These are phyloP conservation scores for Sutorius eximius DNA, from an alignment of 1,284 basidiomycete species.

Conservation along the genomic window DNA sequence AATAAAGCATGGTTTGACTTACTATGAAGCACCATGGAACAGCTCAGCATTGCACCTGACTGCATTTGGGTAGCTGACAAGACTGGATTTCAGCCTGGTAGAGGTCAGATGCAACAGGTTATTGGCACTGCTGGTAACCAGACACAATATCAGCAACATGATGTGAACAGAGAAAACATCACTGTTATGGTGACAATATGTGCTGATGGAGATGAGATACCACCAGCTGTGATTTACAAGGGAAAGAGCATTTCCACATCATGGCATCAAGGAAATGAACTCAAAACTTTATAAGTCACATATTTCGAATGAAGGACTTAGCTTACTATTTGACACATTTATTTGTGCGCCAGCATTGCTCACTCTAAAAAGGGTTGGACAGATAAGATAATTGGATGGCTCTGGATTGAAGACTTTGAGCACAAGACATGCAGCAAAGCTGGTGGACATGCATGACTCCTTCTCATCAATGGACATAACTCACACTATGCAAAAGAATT, in stretches of 20 bases:
- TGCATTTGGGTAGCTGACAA: constrained; percentile 5
- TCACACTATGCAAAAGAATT: background rate
- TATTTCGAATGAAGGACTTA: background rate
- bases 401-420: background rate
- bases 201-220: background rate
- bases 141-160: constrained; percentile 1
- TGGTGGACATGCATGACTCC: background rate
- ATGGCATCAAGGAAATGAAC: constrained; percentile 1
- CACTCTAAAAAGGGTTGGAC: background rate
- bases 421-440: background rate
- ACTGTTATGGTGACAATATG: constrained; percentile 7
- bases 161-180: constrained; percentile 1
- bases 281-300: background rate
- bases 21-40: background rate
- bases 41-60: background rate
- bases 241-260: background rate
- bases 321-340: background rate
- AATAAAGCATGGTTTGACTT: background rate
- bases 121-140: background rate
- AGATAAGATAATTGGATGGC: background rate
- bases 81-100: constrained; percentile 3
- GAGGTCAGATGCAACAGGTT: background rate
- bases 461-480: constrained; percentile 1
- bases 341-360: background rate
- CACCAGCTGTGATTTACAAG: constrained; percentile 1